These are phyloP conservation scores for Protomyces macrosporus DNA, from an alignment of 1,139 yeast genomes.

Conservation along the genomic window DNA sequence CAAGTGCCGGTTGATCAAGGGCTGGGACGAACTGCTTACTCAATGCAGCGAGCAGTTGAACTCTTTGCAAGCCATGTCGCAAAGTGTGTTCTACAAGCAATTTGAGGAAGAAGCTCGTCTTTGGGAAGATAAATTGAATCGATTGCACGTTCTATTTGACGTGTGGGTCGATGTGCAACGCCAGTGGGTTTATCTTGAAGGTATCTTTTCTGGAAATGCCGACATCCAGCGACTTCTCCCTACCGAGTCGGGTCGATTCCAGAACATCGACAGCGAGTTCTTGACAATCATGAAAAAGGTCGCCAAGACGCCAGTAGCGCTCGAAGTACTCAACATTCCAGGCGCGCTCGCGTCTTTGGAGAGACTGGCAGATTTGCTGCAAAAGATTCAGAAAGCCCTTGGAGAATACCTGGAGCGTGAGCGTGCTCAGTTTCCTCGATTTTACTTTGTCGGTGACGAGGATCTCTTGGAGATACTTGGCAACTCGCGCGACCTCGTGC, in stretches of 20 bases:
- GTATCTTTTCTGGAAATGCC: slow-evolving; percentile 55
- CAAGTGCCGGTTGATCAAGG: slow-evolving; percentile 54
- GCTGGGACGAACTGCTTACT: slow-evolving; percentile 64
- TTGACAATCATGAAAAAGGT: slow-evolving; percentile 50
- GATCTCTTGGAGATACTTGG: slow-evolving; percentile 82
- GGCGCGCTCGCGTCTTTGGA: slow-evolving; percentile 50
- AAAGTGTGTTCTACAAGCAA: slow-evolving; percentile 56
- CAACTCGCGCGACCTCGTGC: slow-evolving; percentile 47
- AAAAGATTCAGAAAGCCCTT: slow-evolving; percentile 59
- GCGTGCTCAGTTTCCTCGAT: slow-evolving; percentile 70
- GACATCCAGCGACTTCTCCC: slow-evolving; percentile 65
- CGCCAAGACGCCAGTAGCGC: slow-evolving; percentile 49
- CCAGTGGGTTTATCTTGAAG: slow-evolving; percentile 84
- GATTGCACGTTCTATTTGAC: slow-evolving; percentile 53
- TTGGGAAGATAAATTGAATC: slow-evolving; percentile 55
- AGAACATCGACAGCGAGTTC: slow-evolving; percentile 59
- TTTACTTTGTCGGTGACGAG: slow-evolving; percentile 86
- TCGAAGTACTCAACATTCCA: slow-evolving; percentile 55
- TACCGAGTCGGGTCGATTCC: slow-evolving; percentile 63
- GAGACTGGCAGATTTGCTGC: slow-evolving; percentile 53
- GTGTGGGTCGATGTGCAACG: slow-evolving; percentile 79
- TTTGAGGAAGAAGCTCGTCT: slow-evolving; percentile 58
- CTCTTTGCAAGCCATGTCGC: slow-evolving; percentile 63
- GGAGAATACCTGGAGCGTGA: slow-evolving; percentile 77
- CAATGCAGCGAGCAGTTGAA: slow-evolving; percentile 58